Conservation (phyloP, 805 yeast genomes). For the Suhomyces faveliae region DNA sequence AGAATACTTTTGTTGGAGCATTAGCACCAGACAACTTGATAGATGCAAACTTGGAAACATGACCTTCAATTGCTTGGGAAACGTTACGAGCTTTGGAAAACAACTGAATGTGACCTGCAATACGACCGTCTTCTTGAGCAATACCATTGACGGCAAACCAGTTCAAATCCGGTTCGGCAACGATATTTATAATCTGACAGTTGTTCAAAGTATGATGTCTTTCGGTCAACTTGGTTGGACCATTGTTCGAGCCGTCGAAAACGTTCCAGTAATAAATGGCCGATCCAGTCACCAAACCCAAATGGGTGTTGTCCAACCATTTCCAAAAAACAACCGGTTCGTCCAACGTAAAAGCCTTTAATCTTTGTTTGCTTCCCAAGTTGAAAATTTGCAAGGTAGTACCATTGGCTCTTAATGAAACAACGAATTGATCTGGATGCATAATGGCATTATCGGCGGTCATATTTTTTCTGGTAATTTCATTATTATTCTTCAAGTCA, state of each 20-base stretch:
- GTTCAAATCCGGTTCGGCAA: conserved; percentile 71
- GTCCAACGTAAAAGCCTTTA: conserved; percentile 80
- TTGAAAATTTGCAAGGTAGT: conserved; percentile 94
- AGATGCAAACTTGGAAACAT: conserved; percentile 86
- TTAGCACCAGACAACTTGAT: conserved; percentile 72
- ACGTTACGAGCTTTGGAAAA: conserved; percentile 85
- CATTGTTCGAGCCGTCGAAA: conserved; percentile 70
- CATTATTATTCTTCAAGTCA: conserved; percentile 75
- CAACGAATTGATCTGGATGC: conserved; percentile 88
- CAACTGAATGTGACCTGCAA: conserved; percentile 94
- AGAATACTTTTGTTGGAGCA: conserved; percentile 78
- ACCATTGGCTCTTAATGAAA: conserved; percentile 93
- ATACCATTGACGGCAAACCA: conserved; percentile 98
- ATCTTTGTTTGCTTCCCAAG: conserved; percentile 79
- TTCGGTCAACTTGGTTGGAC: conserved; percentile 79
- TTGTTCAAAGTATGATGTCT: conserved; percentile 78
- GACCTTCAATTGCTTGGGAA: conserved; percentile 97
- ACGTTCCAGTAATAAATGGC: conserved; percentile 79
- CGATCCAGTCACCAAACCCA: conserved; percentile 83
- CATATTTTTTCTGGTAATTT: conserved; percentile 87
- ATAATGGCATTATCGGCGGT: conserved; percentile 96
- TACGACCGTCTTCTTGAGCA: conserved; percentile 88
- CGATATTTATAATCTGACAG: conserved; percentile 88
- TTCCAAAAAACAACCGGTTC: conserved; percentile 95
- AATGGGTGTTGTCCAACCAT: conserved; percentile 72